These are phyloP conservation scores for Pestalotiopsis fici DNA, from an alignment of 2,329 filamentous ascomycete genomes.

Conservation along the genomic window DNA sequence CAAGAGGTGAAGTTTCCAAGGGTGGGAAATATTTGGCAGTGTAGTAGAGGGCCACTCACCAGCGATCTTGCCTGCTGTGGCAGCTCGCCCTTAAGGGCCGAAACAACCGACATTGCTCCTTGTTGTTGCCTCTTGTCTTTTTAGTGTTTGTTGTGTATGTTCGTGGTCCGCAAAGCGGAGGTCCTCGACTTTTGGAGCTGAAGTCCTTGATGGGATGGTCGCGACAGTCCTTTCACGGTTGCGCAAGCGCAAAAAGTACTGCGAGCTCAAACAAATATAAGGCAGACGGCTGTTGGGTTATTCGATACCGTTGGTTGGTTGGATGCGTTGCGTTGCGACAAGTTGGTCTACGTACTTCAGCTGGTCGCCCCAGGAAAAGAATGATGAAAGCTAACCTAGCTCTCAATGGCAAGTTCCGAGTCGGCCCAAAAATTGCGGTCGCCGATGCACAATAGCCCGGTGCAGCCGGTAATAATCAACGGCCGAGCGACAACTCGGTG, in stretches of 20 bases:
- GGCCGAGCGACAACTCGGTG: constrained; percentile 6
- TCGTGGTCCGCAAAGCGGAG: background rate
- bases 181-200: background rate
- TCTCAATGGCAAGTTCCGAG: background rate
- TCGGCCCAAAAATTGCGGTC: background rate
- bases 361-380: background rate
- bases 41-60: constrained; percentile 35
- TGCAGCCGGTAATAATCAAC: constrained; percentile 5
- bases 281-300: background rate
- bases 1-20: background rate
- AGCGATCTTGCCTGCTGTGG: constrained; percentile 59
- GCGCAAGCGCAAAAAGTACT: background rate
- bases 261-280: background rate
- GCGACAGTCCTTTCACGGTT: background rate
- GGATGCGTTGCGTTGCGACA: background rate
- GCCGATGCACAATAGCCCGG: background rate
- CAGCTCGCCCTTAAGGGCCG: constrained; percentile 51
- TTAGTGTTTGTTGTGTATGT: too few species aligned
- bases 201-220: background rate
- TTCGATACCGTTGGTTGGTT: background rate
- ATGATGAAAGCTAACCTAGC: constrained; percentile 6
- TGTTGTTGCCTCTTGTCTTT: background rate
- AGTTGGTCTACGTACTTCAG: background rate
- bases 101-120: constrained; percentile 28
- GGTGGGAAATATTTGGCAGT: background rate